phyloP scores from a whole-genome alignment of 768 basidiomycete genomes.

The Asterophora parasitica region DNA sequence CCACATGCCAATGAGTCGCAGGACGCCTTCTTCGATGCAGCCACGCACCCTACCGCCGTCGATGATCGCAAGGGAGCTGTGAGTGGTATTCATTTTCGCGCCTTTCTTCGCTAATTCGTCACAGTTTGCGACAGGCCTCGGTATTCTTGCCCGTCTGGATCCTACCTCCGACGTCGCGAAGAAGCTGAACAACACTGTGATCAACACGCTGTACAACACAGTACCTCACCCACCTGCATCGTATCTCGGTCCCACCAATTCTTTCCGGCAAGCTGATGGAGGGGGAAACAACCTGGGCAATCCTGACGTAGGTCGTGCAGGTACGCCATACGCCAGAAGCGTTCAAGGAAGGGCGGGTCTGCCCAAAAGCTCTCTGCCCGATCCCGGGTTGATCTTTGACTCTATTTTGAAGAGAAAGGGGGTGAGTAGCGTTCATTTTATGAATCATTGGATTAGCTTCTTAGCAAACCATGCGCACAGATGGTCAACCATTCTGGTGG shows the following conservation, averaged over 20 bases:
- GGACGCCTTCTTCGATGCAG: constrained; percentile 25
- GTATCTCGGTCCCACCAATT: constrained; percentile 26
- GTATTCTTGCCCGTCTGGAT: constrained; percentile 19
- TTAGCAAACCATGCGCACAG: neutral
- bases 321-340: constrained; percentile 46
- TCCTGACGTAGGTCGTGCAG: constrained; percentile 44
- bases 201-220: constrained; percentile 51
- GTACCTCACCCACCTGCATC: constrained; percentile 46
- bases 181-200: constrained; percentile 19
- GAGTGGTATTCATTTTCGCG: neutral
- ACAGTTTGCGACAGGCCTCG: constrained; percentile 25
- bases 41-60: constrained; percentile 27
- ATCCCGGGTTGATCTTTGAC: constrained; percentile 58
- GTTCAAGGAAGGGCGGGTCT: constrained; percentile 39
- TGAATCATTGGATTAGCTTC: neutral
- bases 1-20: constrained; percentile 1
- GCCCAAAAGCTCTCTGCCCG: constrained; percentile 41
- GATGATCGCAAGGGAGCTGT: constrained; percentile 37
- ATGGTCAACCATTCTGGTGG: constrained; percentile 41
- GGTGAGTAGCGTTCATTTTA: too few relatives aligned
- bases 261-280: constrained; percentile 44
- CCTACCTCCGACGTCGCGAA: constrained; percentile 14
- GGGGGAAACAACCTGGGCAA: constrained; percentile 39
- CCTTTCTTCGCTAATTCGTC: neutral
- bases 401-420: constrained; percentile 39